Percentiles rank a stretch among this genome's conserved stretches.
Evolutionary conservation across 2,329 filamentous ascomycete genomes (phyloP).

Genomic region (Alternaria alternata): DNA sequence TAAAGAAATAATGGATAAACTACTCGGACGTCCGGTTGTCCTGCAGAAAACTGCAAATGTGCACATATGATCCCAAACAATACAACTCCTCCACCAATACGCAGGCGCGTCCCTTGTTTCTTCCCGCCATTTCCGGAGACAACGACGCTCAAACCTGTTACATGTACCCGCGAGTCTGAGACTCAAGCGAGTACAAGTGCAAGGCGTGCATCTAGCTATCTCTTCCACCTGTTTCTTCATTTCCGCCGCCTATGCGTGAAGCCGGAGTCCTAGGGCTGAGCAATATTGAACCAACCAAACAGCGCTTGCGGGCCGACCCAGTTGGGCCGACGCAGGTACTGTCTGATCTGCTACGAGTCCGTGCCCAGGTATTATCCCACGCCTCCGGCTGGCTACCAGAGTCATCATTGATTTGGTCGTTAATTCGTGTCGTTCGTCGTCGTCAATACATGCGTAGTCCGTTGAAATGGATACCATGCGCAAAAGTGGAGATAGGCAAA

Average conservation of each 20-base stretch:
- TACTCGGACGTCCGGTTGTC: constrained; percentile 25
- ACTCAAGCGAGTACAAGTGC: constrained; percentile 30
- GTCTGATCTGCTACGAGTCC: constrained; percentile 51
- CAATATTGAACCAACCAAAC: constrained; percentile 47
- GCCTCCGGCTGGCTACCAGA: constrained; percentile 46
- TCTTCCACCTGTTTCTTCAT: constrained; percentile 18
- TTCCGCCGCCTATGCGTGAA: constrained; percentile 35
- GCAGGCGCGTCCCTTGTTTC: constrained; percentile 26
- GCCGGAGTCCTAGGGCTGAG: constrained; percentile 51
- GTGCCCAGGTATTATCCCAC: constrained; percentile 47
- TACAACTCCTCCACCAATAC: constrained; percentile 46
- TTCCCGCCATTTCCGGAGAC: constrained; percentile 26
- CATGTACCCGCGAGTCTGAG: constrained; percentile 31
- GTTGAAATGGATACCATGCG: neutral
- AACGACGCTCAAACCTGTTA: constrained; percentile 50
- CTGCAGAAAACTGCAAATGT: constrained; percentile 36
- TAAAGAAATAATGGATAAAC: constrained; percentile 6
- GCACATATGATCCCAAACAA: constrained; percentile 17
- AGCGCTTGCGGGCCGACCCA: constrained; percentile 22
- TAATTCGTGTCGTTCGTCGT: constrained; percentile 17
- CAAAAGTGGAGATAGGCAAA: constrained; percentile 17
- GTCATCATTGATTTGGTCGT: constrained; percentile 30
- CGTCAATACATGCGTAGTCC: constrained; percentile 1
- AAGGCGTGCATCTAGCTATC: constrained; percentile 50
- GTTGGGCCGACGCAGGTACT: constrained; percentile 28